phyloP scores from a whole-genome alignment of 1,139 yeast genomes.

The Saccharomyces hybrid region DNA sequence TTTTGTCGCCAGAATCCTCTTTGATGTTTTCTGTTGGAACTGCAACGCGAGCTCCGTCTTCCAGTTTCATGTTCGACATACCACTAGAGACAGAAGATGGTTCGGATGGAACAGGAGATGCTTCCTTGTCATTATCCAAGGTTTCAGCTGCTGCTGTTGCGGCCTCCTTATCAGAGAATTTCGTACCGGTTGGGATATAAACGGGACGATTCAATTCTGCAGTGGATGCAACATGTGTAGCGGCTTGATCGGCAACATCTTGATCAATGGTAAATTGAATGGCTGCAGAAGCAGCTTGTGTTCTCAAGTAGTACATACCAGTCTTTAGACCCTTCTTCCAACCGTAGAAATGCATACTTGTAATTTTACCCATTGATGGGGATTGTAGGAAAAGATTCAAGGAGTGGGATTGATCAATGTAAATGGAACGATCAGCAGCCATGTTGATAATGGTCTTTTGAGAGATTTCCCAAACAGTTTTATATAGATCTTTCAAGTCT shows the following conservation, averaged over 20 bases:
- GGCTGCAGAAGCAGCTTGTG: constrained; percentile 92
- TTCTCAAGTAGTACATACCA: constrained; percentile 94
- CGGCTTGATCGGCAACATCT: constrained; percentile 45
- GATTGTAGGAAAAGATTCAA: constrained; percentile 77
- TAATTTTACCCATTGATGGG: constrained; percentile 88
- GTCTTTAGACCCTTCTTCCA: constrained; percentile 97
- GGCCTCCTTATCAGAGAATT: constrained; percentile 14
- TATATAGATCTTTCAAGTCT: constrained; percentile 69
- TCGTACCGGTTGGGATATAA: constrained; percentile 36
- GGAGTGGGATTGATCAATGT: constrained; percentile 90
- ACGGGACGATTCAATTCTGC: constrained; percentile 50
- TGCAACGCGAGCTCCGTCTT: constrained; percentile 5
- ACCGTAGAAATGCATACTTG: constrained; percentile 96
- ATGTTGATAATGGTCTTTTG: constrained; percentile 82
- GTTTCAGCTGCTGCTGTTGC: constrained; percentile 13
- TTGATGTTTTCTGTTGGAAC: constrained; percentile 6
- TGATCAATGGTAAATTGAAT: constrained; percentile 84
- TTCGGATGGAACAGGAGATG: constrained; percentile 12
- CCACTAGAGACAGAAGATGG: constrained; percentile 16
- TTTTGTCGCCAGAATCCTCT: constrained; percentile 25
- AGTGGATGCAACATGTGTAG: constrained; percentile 45
- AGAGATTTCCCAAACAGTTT: constrained; percentile 94
- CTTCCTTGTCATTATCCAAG: constrained; percentile 11
- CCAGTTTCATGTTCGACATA: constrained; percentile 19
- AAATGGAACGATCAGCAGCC: constrained; percentile 94